A percentile compares a stretch with the other conserved stretches of the same genome.
Conservation (phyloP, 2,329 filamentous ascomycete genomes). For the Pyrenophora graminea region DNA sequence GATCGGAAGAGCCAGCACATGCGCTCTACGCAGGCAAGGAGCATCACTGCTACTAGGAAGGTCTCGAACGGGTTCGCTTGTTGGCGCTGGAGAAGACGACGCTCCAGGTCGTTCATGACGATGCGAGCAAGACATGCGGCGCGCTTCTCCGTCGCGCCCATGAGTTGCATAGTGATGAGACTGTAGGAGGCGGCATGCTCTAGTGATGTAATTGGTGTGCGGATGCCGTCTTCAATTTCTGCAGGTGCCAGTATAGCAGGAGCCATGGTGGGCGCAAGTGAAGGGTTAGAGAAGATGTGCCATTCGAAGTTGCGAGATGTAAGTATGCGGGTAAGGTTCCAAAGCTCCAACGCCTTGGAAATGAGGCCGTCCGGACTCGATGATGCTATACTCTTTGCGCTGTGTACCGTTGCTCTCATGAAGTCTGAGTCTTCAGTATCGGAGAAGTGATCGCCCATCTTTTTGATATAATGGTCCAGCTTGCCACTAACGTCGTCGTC, state of each 20-base stretch:
- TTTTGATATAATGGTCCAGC: constrained; percentile 59
- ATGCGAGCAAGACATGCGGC: constrained; percentile 57
- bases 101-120: constrained; percentile 64
- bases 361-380: constrained; percentile 52
- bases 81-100: constrained; percentile 62
- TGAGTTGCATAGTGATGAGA: constrained; percentile 59
- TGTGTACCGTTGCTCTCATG: constrained; percentile 55
- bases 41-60: constrained; percentile 62
- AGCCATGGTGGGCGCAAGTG: constrained; percentile 39
- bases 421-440: constrained; percentile 56
- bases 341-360: constrained; percentile 59
- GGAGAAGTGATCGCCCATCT: constrained; percentile 52
- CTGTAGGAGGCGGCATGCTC: constrained; percentile 51
- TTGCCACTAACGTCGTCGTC: constrained; percentile 59
- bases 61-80: constrained; percentile 62
- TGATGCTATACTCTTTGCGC: constrained; percentile 37
- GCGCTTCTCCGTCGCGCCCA: constrained; percentile 60
- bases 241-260: constrained; percentile 37
- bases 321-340: constrained; percentile 60
- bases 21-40: constrained; percentile 63
- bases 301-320: constrained; percentile 55
- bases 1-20: constrained; percentile 62
- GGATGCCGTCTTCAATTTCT: constrained; percentile 36
- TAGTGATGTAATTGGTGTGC: constrained; percentile 33
- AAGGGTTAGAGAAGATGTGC: constrained; percentile 55